Base-by-base conservation (phyloP, 2,329 filamentous ascomycete genomes). In the Helotiales sp. region DNA sequence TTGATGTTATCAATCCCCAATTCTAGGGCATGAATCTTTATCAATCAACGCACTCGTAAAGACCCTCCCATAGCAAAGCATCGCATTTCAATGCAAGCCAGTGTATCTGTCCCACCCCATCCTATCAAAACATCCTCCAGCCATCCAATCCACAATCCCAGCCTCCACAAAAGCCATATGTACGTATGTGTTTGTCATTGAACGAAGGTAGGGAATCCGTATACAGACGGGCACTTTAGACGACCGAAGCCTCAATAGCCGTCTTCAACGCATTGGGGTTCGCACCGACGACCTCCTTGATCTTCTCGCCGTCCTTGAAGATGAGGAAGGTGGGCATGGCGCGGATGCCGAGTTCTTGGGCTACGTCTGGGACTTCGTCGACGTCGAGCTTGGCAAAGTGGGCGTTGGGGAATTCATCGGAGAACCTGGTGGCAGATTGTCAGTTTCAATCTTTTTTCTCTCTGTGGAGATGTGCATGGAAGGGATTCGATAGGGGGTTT, bases 261-360 rank as follows among this genome's bases (percentile, higher is more conserved):
- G 61, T 65, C 80, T 87, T 80, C 67, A 97, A 81, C n/a, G 85
- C 88, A 58, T 80, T 79, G n/a, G 90, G 90, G 82, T 93, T 93
- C 75, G 93, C 93, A 70, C 94, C 94, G 30, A 96, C 87, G 66
- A 97, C 82, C 81, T 93, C 90, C 50, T 81, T 84, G 40, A 89
- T 80, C 84, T 92, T 91, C 79, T 92, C 79, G 72, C 91, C 93
- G 73, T 89, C 80, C 86, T 93, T 92, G 87, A 93, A 97, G 77
- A 96, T 80, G 65, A 91, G 77, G 83, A 98, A 97, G 30, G 93
- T 96, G 64, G 95, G 94, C 93, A 98, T 97, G 78, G 94, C 93
- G 74, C 92, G 89, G 79, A 98, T 87, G 71, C 87, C 88, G 70
- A 96, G 88, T 78, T 96, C 88, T 75, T 90, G 85, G 34, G 92